phyloP scores from a whole-genome alignment of 192 early-diverging fungal genomes.

The Backusella macrospora region DNA sequence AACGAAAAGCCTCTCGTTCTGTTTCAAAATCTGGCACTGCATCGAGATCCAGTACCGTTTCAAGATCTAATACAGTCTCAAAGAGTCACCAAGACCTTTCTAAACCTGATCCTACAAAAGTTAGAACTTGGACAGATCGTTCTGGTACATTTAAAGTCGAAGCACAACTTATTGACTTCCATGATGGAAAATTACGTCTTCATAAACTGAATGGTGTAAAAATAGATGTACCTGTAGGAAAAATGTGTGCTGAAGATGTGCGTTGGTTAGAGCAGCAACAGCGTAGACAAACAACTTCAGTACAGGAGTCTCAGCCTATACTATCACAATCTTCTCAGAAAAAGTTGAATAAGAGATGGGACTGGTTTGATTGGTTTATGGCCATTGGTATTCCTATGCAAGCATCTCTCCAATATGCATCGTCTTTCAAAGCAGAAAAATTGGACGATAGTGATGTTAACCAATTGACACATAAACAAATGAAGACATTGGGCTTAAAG shows the following conservation, averaged over 20 bases:
- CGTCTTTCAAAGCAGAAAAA: conserved; percentile 83
- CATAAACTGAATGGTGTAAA: conserved; percentile 96
- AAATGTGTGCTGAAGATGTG: conserved; percentile 69
- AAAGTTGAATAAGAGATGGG: conserved; percentile 73
- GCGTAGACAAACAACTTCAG: background rate
- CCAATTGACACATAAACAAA: conserved; percentile 74
- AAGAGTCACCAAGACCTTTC: conserved; percentile 21
- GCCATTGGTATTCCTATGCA: conserved; percentile 73
- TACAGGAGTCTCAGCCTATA: background rate
- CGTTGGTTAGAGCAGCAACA: conserved; percentile 46
- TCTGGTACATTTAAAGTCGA: conserved; percentile 91
- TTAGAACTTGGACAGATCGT: conserved; percentile 90
- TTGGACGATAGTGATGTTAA: conserved; percentile 81
- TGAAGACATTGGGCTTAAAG: conserved; percentile 80
- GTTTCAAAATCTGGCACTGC: background rate
- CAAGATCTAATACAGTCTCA: background rate
- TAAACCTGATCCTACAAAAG: conserved; percentile 32
- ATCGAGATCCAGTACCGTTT: background rate
- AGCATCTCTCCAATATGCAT: conserved; percentile 80
- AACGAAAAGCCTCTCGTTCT: conserved; percentile 20
- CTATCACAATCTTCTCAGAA: conserved; percentile 26
- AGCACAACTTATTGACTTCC: conserved; percentile 79
- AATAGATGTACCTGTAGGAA: conserved; percentile 89
- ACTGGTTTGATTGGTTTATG: conserved; percentile 95
- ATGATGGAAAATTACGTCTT: conserved; percentile 85